Evolutionary conservation across 1,139 yeast genomes (phyloP).

Genomic region (Blastobotrys petasosporus): DNA sequence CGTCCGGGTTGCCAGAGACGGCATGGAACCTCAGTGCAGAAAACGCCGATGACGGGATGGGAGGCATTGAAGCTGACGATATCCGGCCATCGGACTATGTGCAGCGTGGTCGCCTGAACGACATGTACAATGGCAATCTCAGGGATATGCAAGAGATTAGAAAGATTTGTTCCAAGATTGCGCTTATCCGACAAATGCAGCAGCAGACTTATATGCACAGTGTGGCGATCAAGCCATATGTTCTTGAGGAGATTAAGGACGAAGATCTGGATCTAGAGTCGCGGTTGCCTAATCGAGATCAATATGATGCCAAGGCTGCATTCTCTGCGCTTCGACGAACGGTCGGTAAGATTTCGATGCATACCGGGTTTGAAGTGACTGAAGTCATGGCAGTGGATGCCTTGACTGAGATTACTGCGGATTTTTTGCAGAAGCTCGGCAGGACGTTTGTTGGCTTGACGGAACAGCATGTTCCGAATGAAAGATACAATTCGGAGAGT

Average conservation of each 20-base stretch:
- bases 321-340: slow-evolving; percentile 61
- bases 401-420: slow-evolving; percentile 77
- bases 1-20: slow-evolving; percentile 73
- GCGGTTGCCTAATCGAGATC: slow-evolving; percentile 62
- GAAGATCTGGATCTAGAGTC: slow-evolving; percentile 75
- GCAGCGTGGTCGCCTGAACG: slow-evolving; percentile 50
- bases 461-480: slow-evolving; percentile 33
- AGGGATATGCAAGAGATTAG: slow-evolving; percentile 81
- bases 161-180: slow-evolving; percentile 80
- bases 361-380: slow-evolving; percentile 84
- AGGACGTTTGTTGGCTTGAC: slow-evolving; percentile 51
- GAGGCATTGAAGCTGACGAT: slow-evolving; percentile 28
- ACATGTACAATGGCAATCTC: slow-evolving; percentile 59
- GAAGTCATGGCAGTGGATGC: slow-evolving; percentile 74
- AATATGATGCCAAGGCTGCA: slow-evolving; percentile 51
- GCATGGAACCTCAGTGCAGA: slow-evolving; percentile 39
- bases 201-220: slow-evolving; percentile 73
- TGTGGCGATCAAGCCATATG: slow-evolving; percentile 67
- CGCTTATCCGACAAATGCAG: slow-evolving; percentile 85
- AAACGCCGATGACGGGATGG: slow-evolving; percentile 40
- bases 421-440: slow-evolving; percentile 68
- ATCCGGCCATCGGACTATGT: slow-evolving; percentile 39
- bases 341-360: slow-evolving; percentile 79
- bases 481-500: slow-evolving; percentile 39
- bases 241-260: slow-evolving; percentile 54